phyloP scores from a whole-genome alignment of 768 basidiomycete genomes.

The Lactarius psammicola region DNA sequence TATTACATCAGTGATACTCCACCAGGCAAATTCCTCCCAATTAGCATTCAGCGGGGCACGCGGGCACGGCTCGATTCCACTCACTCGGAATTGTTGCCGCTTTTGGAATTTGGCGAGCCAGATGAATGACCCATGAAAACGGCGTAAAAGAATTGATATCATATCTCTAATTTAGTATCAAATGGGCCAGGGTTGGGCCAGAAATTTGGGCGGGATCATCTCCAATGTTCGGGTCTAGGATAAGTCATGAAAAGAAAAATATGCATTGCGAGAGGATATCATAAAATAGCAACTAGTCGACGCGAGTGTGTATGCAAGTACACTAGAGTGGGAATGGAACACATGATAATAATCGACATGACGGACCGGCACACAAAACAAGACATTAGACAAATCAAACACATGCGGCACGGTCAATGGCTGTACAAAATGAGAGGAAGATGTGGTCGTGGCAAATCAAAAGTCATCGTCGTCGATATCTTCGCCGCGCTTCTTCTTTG shows the following conservation, averaged over 20 bases:
- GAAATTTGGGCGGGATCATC: too few species aligned
- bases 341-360: constrained; percentile 2
- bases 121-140: too few species aligned
- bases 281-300: constrained; percentile 13
- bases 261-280: constrained; percentile 14
- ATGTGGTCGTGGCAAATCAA: constrained; percentile 26
- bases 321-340: constrained; percentile 3
- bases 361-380: constrained; percentile 24
- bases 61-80: too few species aligned
- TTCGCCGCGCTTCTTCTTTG: constrained; percentile 83
- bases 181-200: too few species aligned
- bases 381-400: constrained; percentile 9
- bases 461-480: constrained; percentile 59
- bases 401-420: constrained; percentile 24
- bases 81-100: too few species aligned
- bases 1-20: too few species aligned
- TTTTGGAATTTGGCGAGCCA: too few species aligned
- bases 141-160: too few species aligned
- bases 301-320: constrained; percentile 10
- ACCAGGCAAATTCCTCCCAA: too few species aligned
- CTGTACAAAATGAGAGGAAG: background rate
- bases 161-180: too few species aligned
- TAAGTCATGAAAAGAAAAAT: background rate
- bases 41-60: too few species aligned
- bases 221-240: too few species aligned